phyloP scores from a whole-genome alignment of 2,329 filamentous ascomycete species.

The Aureobasidium leucospermi region DNA sequence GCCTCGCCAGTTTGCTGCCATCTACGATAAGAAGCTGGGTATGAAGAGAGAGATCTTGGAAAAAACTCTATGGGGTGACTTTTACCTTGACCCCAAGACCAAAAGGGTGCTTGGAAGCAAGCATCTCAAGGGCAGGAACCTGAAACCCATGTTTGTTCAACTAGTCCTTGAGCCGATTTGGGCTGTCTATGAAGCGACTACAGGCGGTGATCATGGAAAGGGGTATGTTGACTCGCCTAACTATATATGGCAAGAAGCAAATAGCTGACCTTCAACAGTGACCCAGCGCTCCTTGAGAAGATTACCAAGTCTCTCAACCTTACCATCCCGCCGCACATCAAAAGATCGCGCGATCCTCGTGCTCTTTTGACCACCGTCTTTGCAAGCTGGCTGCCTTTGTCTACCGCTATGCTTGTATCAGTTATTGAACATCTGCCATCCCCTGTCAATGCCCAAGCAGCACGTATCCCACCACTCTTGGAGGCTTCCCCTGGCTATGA shows the following conservation, averaged over 20 bases:
- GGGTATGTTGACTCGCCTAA: constrained; percentile 49
- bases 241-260: neutral
- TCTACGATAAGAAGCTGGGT: constrained; percentile 95
- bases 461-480: constrained; percentile 71
- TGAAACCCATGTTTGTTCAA: constrained; percentile 98
- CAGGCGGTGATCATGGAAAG: constrained; percentile 71
- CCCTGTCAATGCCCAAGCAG: constrained; percentile 69
- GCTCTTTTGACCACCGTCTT: constrained; percentile 82
- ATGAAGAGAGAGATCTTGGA: constrained; percentile 84
- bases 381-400: constrained; percentile 82
- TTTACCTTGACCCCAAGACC: constrained; percentile 92
- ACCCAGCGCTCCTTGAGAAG: constrained; percentile 77
- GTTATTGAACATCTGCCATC: constrained; percentile 89
- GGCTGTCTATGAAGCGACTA: constrained; percentile 89
- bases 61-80: constrained; percentile 94
- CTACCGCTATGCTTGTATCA: constrained; percentile 85
- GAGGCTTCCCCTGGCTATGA: constrained; percentile 70
- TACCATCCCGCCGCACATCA: constrained; percentile 73
- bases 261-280: constrained; percentile 39
- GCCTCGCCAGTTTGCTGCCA: constrained; percentile 79
- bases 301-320: constrained; percentile 88
- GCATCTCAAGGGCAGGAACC: constrained; percentile 80
- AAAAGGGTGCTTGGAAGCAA: constrained; percentile 87
- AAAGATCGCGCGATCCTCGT: constrained; percentile 75
- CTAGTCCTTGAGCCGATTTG: constrained; percentile 92